Base-by-base conservation (phyloP, 805 yeast genomes). In the Kuraishia ogatae region DNA sequence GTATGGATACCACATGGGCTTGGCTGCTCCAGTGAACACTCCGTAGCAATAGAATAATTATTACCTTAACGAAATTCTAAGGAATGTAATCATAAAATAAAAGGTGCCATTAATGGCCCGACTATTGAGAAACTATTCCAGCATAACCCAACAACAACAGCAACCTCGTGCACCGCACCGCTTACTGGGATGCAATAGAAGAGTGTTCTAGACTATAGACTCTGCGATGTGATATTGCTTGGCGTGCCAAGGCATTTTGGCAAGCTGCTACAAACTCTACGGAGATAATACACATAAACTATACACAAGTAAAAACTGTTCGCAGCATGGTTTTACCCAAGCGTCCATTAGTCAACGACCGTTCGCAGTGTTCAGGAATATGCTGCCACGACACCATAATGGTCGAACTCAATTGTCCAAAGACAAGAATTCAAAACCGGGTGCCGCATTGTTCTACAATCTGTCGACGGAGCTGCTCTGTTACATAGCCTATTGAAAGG, bases 281-380 rank as follows among this genome's bases (percentile, higher is more conserved):
- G 35, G n/a, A n/a, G n/a, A 15, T 2, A 7, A 35, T 29, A 35
- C 48, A 50, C 39, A 28, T 23, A 21, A 21, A 52, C 43, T 17
- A 20, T 29, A 35, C 29, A 47, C 22, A 22, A 29, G 10, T 29
- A 19, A 21, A 29, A 21, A 47, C 15, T 93, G 97, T 93, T 71
- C 77, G 96, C 97, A 84, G 90, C 96, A 93, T 92, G 98, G 98
- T 92, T 92, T 89, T 89, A 91, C 98, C 93, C 97, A 89, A 89
- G 84, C 94, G 96, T 86, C 85, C 83, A 93, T 79, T 66, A 83
- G 96, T 84, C 94, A 77, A 81, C 78, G 87, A 83, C 86, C 88
- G 82, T 87, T 79, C 96, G 96, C 86, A 92, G 93, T 83, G 97
- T 90, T 80, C 87, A 93, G 98, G 98, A 93, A 93, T 93, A 93